A percentile compares a stretch with the other conserved stretches of the same genome.
These are phyloP conservation scores for Capsicum baccatum DNA, from an alignment of 257 asterid genomes.

Conservation along the genomic window DNA sequence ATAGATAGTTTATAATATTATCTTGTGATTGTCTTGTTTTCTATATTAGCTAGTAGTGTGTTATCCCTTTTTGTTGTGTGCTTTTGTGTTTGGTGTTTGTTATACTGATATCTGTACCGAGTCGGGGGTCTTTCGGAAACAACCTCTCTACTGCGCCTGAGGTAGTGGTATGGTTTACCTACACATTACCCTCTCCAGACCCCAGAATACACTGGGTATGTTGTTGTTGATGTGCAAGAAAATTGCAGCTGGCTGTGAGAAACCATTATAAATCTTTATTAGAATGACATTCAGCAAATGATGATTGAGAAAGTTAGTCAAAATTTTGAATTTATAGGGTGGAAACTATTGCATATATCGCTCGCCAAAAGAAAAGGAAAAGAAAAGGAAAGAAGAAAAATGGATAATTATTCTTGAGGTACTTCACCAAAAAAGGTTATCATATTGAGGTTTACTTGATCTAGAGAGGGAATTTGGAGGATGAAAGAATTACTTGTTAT, in stretches of 20 bases:
- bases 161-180: too few species aligned
- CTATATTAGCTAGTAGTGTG: too few species aligned
- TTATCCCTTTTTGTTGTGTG: too few species aligned
- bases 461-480: constrained; percentile 24
- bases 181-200: too few species aligned
- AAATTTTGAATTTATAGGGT: constrained; percentile 11
- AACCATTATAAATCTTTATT: neutral
- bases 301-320: constrained; percentile 22
- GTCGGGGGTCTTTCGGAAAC: too few species aligned
- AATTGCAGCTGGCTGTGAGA: constrained; percentile 17
- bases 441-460: neutral
- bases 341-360: neutral
- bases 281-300: neutral
- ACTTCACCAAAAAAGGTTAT: neutral
- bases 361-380: constrained; percentile 22
- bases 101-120: too few species aligned
- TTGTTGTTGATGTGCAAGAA: neutral
- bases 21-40: too few species aligned
- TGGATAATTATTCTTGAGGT: neutral
- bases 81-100: too few species aligned
- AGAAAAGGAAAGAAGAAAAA: constrained; percentile 20
- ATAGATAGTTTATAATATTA: too few species aligned
- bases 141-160: too few species aligned
- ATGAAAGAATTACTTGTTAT: neutral
- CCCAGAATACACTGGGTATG: too few species aligned